Base-by-base conservation (phyloP, 1,139 yeast genomes). In the Meyerozyma carpophila region DNA sequence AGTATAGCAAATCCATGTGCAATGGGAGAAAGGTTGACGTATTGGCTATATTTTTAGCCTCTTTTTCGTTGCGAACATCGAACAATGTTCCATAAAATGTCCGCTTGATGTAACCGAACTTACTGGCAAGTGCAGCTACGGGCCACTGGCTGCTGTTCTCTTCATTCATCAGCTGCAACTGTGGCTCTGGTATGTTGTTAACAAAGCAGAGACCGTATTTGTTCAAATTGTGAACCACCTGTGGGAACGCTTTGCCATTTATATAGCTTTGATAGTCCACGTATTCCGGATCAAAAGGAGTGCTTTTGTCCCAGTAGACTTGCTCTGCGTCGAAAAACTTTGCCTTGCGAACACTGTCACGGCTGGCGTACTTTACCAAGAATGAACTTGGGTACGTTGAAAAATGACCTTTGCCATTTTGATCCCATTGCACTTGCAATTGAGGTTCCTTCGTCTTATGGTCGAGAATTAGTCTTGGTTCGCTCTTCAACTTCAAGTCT, bases 1-100 rank as follows among this genome's bases (percentile, higher is more conserved):
- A 82, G 62, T 86, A 87, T 42, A 83, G 70, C 36, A 87, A 69
- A 53, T 87, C 95, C 88, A 84, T 86, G 55, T 87, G 95, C 45
- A 87, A 68, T 4, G 93, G 93, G 43, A 87, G 69, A 50, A 79
- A 80, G 2, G 74, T 74, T 41, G 75, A 71, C 3, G 94, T 84
- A 55, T 84, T 81, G 1, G 94, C 94, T 41, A 86, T 82, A 51
- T 87, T 85, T 44, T 75, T 79, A n/a, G 93, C 86, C 26, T 75
- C 63, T 39, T 63, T 62, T 9, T 73, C 74, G 36, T 80, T 78
- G 44, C 72, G 74, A 5, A 86, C 93, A 56, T 86, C 87, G 66
- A 88, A 87, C 3, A 82, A 68, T 2, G 79, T 72, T 1, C 95
- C 95, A 55, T 85, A 85, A 53, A 87, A 84, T 0, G 95, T 86